These are phyloP conservation scores for Spathaspora sp. DNA, from an alignment of 805 yeast species.

Conservation along the genomic window DNA sequence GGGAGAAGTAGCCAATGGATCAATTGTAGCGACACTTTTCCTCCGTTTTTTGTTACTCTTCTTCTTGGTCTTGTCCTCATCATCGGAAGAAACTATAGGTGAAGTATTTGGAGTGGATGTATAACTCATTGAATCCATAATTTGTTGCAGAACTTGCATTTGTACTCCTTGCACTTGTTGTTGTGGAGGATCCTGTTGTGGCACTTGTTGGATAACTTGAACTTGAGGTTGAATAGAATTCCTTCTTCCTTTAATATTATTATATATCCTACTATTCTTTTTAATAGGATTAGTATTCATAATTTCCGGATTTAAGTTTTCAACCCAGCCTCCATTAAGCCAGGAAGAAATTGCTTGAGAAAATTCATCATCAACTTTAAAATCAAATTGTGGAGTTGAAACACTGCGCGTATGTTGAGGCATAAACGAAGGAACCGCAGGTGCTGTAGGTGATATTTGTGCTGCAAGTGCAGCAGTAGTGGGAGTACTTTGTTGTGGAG, in stretches of 20 bases:
- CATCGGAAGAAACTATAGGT: neutral
- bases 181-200: neutral
- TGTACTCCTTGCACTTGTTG: neutral
- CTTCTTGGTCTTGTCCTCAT: neutral
- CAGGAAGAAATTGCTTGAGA: slow-evolving; percentile 36
- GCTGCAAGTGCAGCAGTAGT: neutral
- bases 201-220: neutral
- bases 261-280: slow-evolving; percentile 14
- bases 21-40: slow-evolving; percentile 1
- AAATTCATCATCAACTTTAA: slow-evolving; percentile 38
- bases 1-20: neutral
- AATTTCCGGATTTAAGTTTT: neutral
- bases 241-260: slow-evolving; percentile 10
- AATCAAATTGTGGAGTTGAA: slow-evolving; percentile 14
- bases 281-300: neutral
- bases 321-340: slow-evolving; percentile 17
- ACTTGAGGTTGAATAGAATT: slow-evolving; percentile 17
- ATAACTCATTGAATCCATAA: neutral
- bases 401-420: slow-evolving; percentile 2
- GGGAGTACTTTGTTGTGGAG: neutral
- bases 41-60: slow-evolving; percentile 5
- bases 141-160: neutral
- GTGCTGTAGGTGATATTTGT: neutral
- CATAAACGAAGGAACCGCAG: neutral
- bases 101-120: neutral